Evolutionary conservation across 306 rosid genomes (phyloP).

Genomic region (cucumber (Cucumis sativus)): DNA sequence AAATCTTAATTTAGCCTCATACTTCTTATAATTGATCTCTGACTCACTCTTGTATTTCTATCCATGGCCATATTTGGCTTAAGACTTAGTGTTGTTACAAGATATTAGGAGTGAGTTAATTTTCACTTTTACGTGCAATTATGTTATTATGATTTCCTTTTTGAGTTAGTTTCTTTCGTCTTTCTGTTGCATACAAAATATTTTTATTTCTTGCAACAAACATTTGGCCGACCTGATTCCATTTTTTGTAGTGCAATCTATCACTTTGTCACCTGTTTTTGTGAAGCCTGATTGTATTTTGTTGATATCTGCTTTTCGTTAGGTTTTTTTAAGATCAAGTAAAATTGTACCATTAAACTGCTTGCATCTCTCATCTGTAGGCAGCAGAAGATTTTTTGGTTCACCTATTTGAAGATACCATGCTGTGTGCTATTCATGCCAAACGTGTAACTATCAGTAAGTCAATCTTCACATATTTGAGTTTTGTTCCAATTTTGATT

Average conservation of each 20-base stretch:
- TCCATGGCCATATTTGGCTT: not conserved
- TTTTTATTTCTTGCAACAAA: not conserved
- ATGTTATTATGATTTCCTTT: not conserved
- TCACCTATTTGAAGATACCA: conserved; percentile 61
- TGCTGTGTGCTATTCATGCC: conserved; percentile 90
- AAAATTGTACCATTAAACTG: not conserved
- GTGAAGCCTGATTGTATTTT: not conserved
- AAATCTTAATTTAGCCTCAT: not conserved
- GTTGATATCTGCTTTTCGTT: not conserved
- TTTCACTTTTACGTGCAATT: not conserved
- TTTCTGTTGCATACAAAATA: not conserved
- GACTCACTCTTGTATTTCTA: not conserved
- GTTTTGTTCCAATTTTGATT: not conserved
- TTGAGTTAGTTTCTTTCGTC: not conserved
- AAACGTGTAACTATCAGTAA: conserved; percentile 86
- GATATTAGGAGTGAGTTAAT: not conserved
- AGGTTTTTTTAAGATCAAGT: not conserved
- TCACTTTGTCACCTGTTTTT: not conserved
- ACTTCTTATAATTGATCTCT: not conserved
- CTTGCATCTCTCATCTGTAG: conserved; percentile 23
- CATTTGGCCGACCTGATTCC: not conserved
- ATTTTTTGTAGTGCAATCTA: not conserved
- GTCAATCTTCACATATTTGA: conserved; percentile 7
- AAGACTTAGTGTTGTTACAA: not conserved
- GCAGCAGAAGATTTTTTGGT: conserved; percentile 74